Conservation (phyloP, 2,329 filamentous ascomycete genomes). For the Fusarium irregulare region DNA sequence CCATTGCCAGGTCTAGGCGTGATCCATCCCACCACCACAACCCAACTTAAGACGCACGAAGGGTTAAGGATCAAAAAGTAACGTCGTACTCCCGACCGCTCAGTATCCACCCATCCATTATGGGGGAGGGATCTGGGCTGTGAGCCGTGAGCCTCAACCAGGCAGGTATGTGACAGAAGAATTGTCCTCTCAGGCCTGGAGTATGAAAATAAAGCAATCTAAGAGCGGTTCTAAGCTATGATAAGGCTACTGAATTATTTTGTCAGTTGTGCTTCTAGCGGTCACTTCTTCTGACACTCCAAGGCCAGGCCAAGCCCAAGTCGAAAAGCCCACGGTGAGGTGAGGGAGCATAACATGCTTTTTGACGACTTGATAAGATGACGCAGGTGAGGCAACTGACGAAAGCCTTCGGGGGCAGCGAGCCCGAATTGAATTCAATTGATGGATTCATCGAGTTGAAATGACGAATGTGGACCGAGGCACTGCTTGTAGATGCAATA, state of each 20-base stretch:
- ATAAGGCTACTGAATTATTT: background rate
- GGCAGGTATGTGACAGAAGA: background rate
- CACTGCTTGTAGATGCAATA: background rate
- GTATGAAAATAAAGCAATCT: background rate
- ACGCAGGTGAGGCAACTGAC: slow-evolving; percentile 33
- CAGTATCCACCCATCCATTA: slow-evolving; percentile 28
- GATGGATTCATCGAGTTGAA: slow-evolving; percentile 17
- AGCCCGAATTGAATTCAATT: background rate
- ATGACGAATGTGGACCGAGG: slow-evolving; percentile 16
- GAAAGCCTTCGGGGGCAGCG: slow-evolving; percentile 9
- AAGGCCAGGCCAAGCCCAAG: slow-evolving; percentile 14
- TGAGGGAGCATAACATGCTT: slow-evolving; percentile 1
- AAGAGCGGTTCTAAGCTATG: background rate
- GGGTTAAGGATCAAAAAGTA: slow-evolving; percentile 35
- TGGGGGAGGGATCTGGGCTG: slow-evolving; percentile 17
- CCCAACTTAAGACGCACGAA: slow-evolving; percentile 32
- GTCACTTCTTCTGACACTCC: background rate
- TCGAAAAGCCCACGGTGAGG: background rate
- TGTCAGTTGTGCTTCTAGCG: background rate
- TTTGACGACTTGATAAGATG: slow-evolving; percentile 5
- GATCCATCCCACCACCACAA: slow-evolving; percentile 41
- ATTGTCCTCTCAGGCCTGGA: background rate
- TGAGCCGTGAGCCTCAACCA: slow-evolving; percentile 36
- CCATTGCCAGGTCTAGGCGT: background rate
- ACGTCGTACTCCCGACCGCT: slow-evolving; percentile 31